Base-by-base conservation (phyloP, 768 basidiomycete species). In the Kwoniella sp. region DNA sequence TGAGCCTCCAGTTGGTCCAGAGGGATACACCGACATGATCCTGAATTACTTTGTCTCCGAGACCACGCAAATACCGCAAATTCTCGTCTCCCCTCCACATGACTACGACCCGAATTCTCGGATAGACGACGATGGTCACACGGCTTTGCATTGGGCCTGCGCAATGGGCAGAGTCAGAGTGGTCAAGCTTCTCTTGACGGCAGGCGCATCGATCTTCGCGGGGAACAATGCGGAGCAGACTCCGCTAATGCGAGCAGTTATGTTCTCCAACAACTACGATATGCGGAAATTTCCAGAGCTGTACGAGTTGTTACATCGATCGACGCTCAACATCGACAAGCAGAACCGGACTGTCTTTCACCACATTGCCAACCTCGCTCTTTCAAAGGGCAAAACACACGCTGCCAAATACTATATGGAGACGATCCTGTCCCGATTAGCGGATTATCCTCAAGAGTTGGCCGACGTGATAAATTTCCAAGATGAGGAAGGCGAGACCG, bases 261-360 rank as follows among this genome's bases (percentile, higher is more conserved):
- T 98, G 95, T 99, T 98, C 80, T 91, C 92, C 54, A 99, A 99
- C 81, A 99, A 98, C 79, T 99, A 99, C 78, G 96, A 99, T 80
- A 90, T 98, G 51, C 90, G 96, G 69, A 99, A 99, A 80, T 99
- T 99, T 73, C 92, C 93, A 1, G 95, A 98, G 79, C 83, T 99
- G 19, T 97, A 96, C 81, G 94, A 98, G 77, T 86, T 99, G 15
- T 81, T 99, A 36, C 96, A 98, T 74, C 89, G 92, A n/a, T 95
- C 94, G 19, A 97, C 95, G 0, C 88, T 98, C 73, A 97, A 99
- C 79, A 98, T 99, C 81, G 96, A 99, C 83, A 90, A 93, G 78
- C 89, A 88, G 76, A 97, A 98, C 77, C 90, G 95, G 13, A 98
- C 95, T 30, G 90, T 98, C 12, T 98, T 99, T 76, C 96, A 99